These are phyloP conservation scores for Fusarium dlaminii DNA, from an alignment of 2,329 filamentous ascomycete species.

Conservation along the genomic window DNA sequence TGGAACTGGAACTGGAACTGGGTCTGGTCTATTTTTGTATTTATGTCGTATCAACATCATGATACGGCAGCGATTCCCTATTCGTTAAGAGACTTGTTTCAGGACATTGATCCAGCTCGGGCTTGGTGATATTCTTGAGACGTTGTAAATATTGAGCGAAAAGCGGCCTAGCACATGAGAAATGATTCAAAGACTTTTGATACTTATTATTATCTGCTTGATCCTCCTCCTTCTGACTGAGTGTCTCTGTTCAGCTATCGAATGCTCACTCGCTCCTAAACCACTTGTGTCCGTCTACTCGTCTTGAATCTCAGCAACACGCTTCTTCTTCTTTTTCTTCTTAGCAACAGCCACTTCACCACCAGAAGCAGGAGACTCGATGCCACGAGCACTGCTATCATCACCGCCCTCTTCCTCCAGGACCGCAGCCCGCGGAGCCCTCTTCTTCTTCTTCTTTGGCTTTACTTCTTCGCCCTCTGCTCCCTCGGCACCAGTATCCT, in stretches of 20 bases:
- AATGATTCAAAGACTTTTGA: background rate
- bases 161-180: background rate
- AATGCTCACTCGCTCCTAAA: background rate
- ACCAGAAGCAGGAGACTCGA: slow-evolving; percentile 31
- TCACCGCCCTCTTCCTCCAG: slow-evolving; percentile 30
- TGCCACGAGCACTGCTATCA: slow-evolving; percentile 27
- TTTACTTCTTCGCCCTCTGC: slow-evolving; percentile 32
- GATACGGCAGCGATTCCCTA: slow-evolving; percentile 40
- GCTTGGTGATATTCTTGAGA: background rate
- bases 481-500: slow-evolving; percentile 38
- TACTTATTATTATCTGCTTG: slow-evolving; percentile 14
- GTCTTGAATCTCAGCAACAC: slow-evolving; percentile 44
- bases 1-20: background rate
- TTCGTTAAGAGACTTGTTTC: slow-evolving; percentile 33
- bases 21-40: slow-evolving; percentile 36
- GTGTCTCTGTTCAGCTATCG: slow-evolving; percentile 7
- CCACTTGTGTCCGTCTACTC: slow-evolving; percentile 1
- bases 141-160: background rate
- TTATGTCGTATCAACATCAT: slow-evolving; percentile 42
- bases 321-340: slow-evolving; percentile 61
- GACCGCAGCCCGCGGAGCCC: slow-evolving; percentile 25
- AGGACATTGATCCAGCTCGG: slow-evolving; percentile 4
- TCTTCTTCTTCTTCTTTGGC: slow-evolving; percentile 49
- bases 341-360: slow-evolving; percentile 51
- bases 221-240: slow-evolving; percentile 14